These are phyloP conservation scores for Ceratorhiza oryzae-sativae DNA, from an alignment of 1,284 basidiomycete species.

Conservation along the genomic window DNA sequence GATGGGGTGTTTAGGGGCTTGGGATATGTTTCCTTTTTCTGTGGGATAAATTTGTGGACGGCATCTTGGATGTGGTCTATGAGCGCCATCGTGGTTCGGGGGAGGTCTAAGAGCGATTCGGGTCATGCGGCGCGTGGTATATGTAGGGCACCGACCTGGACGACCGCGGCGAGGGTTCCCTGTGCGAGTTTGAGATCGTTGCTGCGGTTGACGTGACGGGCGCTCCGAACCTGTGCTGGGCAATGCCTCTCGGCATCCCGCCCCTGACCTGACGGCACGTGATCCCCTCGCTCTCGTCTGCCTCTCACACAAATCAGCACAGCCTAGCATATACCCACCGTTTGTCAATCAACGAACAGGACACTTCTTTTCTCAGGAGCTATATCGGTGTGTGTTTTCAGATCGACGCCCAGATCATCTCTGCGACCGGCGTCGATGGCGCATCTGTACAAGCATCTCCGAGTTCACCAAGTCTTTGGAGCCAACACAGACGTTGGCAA, in stretches of 20 bases:
- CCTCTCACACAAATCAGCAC: conserved; percentile 1
- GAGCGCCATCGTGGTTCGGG: conserved; percentile 43
- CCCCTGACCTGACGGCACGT: conserved; percentile 22
- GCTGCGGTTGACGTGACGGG: conserved; percentile 36
- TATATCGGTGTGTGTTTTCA: not conserved
- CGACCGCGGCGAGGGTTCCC: conserved; percentile 14
- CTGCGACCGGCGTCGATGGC: conserved; percentile 47
- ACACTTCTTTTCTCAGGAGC: not conserved
- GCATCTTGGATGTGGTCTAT: conserved; percentile 50
- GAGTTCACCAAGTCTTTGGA: conserved; percentile 89
- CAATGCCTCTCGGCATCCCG: conserved; percentile 30
- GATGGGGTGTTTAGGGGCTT: conserved; percentile 49
- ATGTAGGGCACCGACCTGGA: conserved; percentile 12
- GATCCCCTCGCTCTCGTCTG: not conserved
- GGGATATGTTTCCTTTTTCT: conserved; percentile 46
- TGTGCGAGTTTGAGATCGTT: not conserved
- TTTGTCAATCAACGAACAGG: not conserved
- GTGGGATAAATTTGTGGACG: conserved; percentile 53
- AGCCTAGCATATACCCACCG: conserved; percentile 28
- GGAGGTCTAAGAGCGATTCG: not conserved
- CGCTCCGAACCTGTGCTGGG: conserved; percentile 29
- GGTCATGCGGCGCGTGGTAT: not conserved
- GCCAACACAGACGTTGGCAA: conserved; percentile 94
- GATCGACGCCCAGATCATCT: not conserved
- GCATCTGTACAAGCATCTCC: conserved; percentile 75